phyloP scores from a whole-genome alignment of 2,329 filamentous ascomycete genomes.

The Clarireedia homoeocarpa region DNA sequence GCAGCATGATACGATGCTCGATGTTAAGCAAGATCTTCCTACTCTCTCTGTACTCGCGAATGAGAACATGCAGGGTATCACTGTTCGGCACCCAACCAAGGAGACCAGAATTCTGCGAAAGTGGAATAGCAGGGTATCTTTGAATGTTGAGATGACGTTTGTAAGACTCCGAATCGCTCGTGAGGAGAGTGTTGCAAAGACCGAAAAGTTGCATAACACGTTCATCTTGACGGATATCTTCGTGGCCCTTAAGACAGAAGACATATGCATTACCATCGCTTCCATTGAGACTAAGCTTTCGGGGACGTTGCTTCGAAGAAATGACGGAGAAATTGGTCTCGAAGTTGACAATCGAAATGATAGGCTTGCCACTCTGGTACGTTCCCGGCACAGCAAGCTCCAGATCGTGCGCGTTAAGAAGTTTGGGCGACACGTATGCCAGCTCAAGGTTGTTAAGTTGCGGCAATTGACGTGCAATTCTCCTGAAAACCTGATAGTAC shows the following conservation, averaged over 20 bases:
- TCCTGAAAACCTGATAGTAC: slow-evolving; percentile 96
- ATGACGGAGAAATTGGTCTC: slow-evolving; percentile 88
- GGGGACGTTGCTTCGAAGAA: slow-evolving; percentile 90
- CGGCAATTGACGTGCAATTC: slow-evolving; percentile 86
- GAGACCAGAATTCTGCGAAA: slow-evolving; percentile 93
- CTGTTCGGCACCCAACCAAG: slow-evolving; percentile 96
- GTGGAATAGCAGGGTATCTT: slow-evolving; percentile 88
- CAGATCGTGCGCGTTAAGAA: slow-evolving; percentile 77
- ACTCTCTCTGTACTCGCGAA: slow-evolving; percentile 94
- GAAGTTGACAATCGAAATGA: slow-evolving; percentile 83
- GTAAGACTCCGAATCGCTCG: slow-evolving; percentile 91
- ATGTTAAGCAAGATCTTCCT: slow-evolving; percentile 98
- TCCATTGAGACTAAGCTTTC: slow-evolving; percentile 80
- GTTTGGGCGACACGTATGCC: slow-evolving; percentile 91
- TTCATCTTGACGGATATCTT: slow-evolving; percentile 98
- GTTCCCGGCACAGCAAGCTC: slow-evolving; percentile 95
- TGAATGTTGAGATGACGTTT: slow-evolving; percentile 97
- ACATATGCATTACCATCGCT: slow-evolving; percentile 84
- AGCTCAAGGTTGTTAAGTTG: slow-evolving; percentile 90
- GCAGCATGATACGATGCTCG: slow-evolving; percentile 98
- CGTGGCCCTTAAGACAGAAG: slow-evolving; percentile 94
- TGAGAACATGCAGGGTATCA: slow-evolving; percentile 92
- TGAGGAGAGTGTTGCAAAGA: slow-evolving; percentile 88
- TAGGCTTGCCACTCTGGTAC: slow-evolving; percentile 68
- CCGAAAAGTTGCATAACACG: slow-evolving; percentile 99